Base-by-base conservation (phyloP, 768 basidiomycete genomes). In the Coprinopsis marcescibilis region DNA sequence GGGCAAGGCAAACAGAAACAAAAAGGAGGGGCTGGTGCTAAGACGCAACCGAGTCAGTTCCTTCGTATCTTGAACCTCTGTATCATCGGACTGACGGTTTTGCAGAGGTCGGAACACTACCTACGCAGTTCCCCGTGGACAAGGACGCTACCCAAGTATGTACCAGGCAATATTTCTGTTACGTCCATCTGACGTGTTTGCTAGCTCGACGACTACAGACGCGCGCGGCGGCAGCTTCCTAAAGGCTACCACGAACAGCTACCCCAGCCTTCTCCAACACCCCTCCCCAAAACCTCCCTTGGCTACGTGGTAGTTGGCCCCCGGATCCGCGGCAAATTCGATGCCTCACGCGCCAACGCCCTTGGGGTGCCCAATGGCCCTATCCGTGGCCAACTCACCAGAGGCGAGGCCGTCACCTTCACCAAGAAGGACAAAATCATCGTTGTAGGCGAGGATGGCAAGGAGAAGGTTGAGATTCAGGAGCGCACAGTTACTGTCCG, bases 271-370 rank as follows among this genome's bases (percentile, higher is more conserved):
- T 45, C 55, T 15, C 51, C 49, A 10, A 49, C 58, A 12, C 45
- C 46, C 52, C 27, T 36, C 55, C 25, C 17, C 50, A 4, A 35
- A 65, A 36, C 63, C 71, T 3, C 75, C 0, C 51, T 78, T 26
- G 75, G 70, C 3, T 80, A 79, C 55, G 61, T 78, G 13, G 46
- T 79, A 34, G 65, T 77, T 33, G 78, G 78, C 0, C 78, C 78
- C 2, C 70, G 67, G 12, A 62, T 71, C 32, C 76, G 78, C 0
- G 78, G 78, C 7, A 89, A 87, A 61, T 95, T 97, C 57, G 75
- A 92, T 50, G 80, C 63, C 0, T 61, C 66, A 51, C 80, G 77
- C 52, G 88, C 92, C 0, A 57, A 69, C 7, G 75, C 67, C 35
- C 69, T 92, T 1, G 82, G 84, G 4, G 65, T 97, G 2, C 75